Evolutionary conservation across 768 basidiomycete genomes (phyloP), one percentile per base, ranked within the genome.

Genomic region (Lactarius sanguifluus): DNA sequence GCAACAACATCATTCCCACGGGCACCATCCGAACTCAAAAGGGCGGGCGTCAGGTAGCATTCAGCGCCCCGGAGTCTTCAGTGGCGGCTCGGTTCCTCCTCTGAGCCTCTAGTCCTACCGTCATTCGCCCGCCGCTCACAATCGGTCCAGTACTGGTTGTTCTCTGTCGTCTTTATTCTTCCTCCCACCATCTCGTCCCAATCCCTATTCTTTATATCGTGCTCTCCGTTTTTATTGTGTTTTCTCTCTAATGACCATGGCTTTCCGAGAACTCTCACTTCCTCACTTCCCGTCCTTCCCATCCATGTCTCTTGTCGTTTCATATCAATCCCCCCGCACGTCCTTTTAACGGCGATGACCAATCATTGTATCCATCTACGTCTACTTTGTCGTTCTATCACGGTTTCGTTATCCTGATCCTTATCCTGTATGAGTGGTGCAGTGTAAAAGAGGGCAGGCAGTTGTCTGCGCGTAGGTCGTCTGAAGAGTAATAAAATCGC

Each of bases 1-100:
- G 57, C 79, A 80, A 59, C 82, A 84, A 43, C 82, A 82, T 61
- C 81, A 82, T 67, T 78, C 81, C 56, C 86, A 86, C 69, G 81
- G 84, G 16, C 85, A 86, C 71, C 84, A 86, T 68, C 87, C 89
- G 28, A 90, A 90, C 73, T 76, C 79, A 74, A 90, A 87, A 78
- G 77, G 78, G 60, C 82, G 88, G 50, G 80, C 83, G 62, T 79
- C 82, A 56, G 78, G 80, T 62, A 82, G 86, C 60, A 76, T 80
- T 74, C 88, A 90, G 75, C 81, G 82, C 68, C 72, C 77, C 25
- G 73, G 74, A 5, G 41, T 64, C 13, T 80, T 75, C 64, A 32
- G 61, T 50, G 66, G 66, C 36, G 70, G 64, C 59, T 65, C 68
- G 28, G 70, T 71, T 59, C 70, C 70, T 47, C 70, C 70, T 55